phyloP scores from a whole-genome alignment of 2,329 filamentous ascomycete species.

The Epicoccum sorghinum region DNA sequence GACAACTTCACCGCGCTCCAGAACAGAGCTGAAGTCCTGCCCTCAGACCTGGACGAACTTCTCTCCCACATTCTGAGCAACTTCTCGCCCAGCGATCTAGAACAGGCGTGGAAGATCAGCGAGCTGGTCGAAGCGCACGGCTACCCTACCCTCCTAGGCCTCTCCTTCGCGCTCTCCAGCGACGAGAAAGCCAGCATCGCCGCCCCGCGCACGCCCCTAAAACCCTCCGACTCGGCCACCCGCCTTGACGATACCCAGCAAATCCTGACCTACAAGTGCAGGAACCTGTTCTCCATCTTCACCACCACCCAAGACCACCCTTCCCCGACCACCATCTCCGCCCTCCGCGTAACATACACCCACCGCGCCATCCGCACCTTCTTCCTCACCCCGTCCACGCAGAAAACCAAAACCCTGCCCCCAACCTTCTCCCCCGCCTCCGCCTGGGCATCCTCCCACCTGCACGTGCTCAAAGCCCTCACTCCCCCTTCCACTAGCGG shows the following conservation, averaged over 20 bases:
- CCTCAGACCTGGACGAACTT: constrained; percentile 31
- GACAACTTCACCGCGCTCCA: constrained; percentile 32
- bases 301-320: constrained; percentile 1
- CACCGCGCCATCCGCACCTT: constrained; percentile 35
- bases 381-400: constrained; percentile 21
- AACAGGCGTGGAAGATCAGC: constrained; percentile 28
- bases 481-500: constrained; percentile 5
- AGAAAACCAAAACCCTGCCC: constrained; percentile 11
- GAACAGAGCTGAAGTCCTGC: constrained; percentile 32
- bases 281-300: constrained; percentile 31
- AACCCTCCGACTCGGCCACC: constrained; percentile 23
- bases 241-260: constrained; percentile 25
- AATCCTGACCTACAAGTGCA: constrained; percentile 26
- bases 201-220: constrained; percentile 28
- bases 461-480: constrained; percentile 33
- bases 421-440: constrained; percentile 22
- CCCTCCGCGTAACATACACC: constrained; percentile 32
- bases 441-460: constrained; percentile 34
- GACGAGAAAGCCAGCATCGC: constrained; percentile 27
- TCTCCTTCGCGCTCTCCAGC: constrained; percentile 31
- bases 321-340: neutral
- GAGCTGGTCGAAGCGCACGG: constrained; percentile 32
- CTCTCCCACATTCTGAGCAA: constrained; percentile 31
- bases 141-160: constrained; percentile 28
- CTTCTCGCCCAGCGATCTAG: constrained; percentile 25